A percentile compares a stretch with the other conserved stretches of the same genome.
phyloP scores from a whole-genome alignment of 208 protist genomes.

The Naegleria fowleri region DNA sequence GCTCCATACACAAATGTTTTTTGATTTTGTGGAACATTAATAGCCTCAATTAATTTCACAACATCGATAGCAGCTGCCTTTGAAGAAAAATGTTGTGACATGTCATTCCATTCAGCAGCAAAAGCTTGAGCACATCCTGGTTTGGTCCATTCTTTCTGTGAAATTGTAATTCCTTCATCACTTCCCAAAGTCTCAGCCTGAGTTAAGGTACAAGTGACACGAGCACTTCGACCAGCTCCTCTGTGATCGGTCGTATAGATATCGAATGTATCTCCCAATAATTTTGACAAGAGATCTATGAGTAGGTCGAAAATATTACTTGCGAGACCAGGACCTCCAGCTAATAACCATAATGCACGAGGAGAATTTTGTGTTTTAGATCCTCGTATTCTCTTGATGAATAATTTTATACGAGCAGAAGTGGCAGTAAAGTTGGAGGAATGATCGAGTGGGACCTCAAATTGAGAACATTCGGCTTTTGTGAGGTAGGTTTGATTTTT shows the following conservation, averaged over 20 bases:
- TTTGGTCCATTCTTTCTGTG: not conserved
- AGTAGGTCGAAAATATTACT: not conserved
- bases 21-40: conserved; percentile 1
- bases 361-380: not conserved
- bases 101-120: not conserved
- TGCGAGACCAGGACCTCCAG: not conserved
- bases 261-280: not conserved
- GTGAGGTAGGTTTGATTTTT: not conserved
- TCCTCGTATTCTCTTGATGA: not conserved
- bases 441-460: not conserved
- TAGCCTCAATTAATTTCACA: not conserved
- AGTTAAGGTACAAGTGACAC: not conserved
- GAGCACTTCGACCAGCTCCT: not conserved
- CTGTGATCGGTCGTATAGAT: conserved; percentile 9
- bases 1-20: not conserved
- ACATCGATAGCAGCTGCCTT: not conserved
- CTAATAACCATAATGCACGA: not conserved
- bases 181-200: conserved; percentile 14
- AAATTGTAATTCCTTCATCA: conserved; percentile 1
- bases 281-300: not conserved
- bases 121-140: not conserved
- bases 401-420: not conserved
- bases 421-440: no score
- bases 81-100: not conserved
- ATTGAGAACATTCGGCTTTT: not conserved